Evolutionary conservation across 2,329 filamentous ascomycete species (phyloP), one percentile per base, ranked within the genome.

Genomic region (Sclerotinia spermophila): DNA sequence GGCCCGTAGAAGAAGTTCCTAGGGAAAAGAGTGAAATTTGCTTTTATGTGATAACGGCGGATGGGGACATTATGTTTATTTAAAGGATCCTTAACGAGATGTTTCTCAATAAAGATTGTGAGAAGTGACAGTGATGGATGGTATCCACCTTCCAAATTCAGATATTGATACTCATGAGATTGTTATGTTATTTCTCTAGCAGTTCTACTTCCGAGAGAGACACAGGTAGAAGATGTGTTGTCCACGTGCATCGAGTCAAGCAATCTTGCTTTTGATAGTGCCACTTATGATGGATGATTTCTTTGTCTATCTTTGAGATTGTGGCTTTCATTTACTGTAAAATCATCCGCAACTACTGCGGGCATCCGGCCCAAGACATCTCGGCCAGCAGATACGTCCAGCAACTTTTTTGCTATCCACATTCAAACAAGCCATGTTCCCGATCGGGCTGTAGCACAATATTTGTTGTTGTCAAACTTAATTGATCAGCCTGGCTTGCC

Each of bases 201-300:
- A 53, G 44, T 30, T 64, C 35, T 55, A 40, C 38, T 33, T 71
- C 67, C 67, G 62, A 60, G 40, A 53, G 58, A 64, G 33, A 72
- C 60, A 56, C 40, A 53, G 58, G 8, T 67, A 38, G 45, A 38
- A 62, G 55, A 58, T 72, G 70, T 74, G 55, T 75, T 77, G 76
- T 81, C 83, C 83, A 85, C 83, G 82, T 85, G 83, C 85, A 83
- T 84, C 84, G 84, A 86, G 84, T 86, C 84, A 82, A 83, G 81
- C 78, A 81, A 82, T 56, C 69, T 75, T 72, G 73, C 69, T 80
- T 68, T 74, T 70, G 69, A 61, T 58, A 69, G 60, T 72, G 60
- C 61, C 68, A 55, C 67, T 71, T 72, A 44, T 66, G 73, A 73
- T 73, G 60, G 67, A 73, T 71, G 58, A 73, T 80, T 81, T 82